A percentile compares a stretch with the other conserved stretches of the same genome.
phyloP scores from a whole-genome alignment of 495 filamentous ascomycete species.

The Podospora appendiculata region DNA sequence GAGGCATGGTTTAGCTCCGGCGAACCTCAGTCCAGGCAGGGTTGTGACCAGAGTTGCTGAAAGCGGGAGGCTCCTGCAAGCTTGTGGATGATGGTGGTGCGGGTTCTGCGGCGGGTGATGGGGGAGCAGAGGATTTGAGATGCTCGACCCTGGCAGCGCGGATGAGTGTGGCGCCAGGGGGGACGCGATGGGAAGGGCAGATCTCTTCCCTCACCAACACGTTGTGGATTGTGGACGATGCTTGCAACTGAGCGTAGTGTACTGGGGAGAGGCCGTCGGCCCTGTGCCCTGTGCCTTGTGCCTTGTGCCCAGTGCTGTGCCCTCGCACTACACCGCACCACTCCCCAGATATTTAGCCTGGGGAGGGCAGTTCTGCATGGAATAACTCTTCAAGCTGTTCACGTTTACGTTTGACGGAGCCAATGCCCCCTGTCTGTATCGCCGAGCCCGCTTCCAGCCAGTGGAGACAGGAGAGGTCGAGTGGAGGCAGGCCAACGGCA shows the following conservation, averaged over 20 bases:
- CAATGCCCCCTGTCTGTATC: neutral
- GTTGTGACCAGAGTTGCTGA: conserved; percentile 7
- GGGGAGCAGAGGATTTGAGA: conserved; percentile 11
- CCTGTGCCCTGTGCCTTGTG: neutral
- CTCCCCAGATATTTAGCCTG: conserved; percentile 6
- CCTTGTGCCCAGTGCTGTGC: neutral
- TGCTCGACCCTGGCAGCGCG: conserved; percentile 7
- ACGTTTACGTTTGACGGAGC: too few species aligned
- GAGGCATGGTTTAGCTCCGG: neutral
- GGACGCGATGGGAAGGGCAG: conserved; percentile 13
- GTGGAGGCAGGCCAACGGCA: conserved; percentile 5
- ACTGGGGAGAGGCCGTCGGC: too few species aligned
- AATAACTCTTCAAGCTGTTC: too few species aligned
- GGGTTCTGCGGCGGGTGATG: neutral
- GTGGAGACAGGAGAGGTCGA: neutral
- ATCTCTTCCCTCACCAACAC: conserved; percentile 22
- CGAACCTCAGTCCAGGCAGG: neutral
- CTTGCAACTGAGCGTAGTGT: too few species aligned
- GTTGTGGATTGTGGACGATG: conserved; percentile 5
- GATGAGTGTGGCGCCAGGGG: conserved; percentile 8
- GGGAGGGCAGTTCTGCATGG: conserved; percentile 3
- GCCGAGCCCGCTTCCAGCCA: conserved; percentile 1
- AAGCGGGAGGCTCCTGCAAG: conserved; percentile 1
- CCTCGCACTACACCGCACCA: conserved; percentile 5
- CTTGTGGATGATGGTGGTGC: conserved; percentile 8